Evolutionary conservation across 176 grass and related monocot species (phyloP), one percentile per base, ranked within the genome.

Genomic region (Oryza australiensis): DNA sequence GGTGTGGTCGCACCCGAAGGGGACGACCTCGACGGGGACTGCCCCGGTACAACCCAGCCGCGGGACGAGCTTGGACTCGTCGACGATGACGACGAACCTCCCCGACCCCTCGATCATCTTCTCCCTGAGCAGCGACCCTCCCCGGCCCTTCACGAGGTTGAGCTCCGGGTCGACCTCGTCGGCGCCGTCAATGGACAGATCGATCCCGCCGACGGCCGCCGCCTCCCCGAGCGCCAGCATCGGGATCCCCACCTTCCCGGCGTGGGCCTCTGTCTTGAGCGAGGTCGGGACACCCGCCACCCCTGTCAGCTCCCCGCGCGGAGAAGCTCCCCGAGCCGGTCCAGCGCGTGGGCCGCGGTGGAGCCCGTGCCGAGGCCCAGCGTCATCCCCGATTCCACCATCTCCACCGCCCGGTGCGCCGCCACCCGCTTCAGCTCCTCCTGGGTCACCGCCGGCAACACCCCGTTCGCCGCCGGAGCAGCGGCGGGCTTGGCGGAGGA

Each of bases 121-220:
- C 84, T 94, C 89, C 5, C 92, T 80, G 43, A 94, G 90, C 2
- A 94, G 89, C 18, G 92, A 94, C 28, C 92, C 92, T 43, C 92
- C 92, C 29, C 92, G 87, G 34, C 92, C 92, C 77, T 94, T 94
- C 48, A 92, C 89, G 72, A 94, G 92, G 87, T 94, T 94, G 57
- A 94, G 84, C 76, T 82, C 83, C 48, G 83, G 40, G 84, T 94
- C 92, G 48, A 94, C 92, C 87, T 94, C 92, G 35, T 94, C 92
- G 15, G 92, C 89, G 62, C 89, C 92, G 51, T 94, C 92, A 18
- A 94, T 88, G 51, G 89, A 94, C 77, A 94, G 81, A 70, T 79
- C 76, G 68, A 94, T 76, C 34, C 64, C 14, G 5, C 6, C 32
- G 32, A 2, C 2, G 1, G 32, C 32, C 7, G 89, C 27, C 15